These are phyloP conservation scores for Petrea volubilis DNA, from an alignment of 257 asterid genomes.

Conservation along the genomic window DNA sequence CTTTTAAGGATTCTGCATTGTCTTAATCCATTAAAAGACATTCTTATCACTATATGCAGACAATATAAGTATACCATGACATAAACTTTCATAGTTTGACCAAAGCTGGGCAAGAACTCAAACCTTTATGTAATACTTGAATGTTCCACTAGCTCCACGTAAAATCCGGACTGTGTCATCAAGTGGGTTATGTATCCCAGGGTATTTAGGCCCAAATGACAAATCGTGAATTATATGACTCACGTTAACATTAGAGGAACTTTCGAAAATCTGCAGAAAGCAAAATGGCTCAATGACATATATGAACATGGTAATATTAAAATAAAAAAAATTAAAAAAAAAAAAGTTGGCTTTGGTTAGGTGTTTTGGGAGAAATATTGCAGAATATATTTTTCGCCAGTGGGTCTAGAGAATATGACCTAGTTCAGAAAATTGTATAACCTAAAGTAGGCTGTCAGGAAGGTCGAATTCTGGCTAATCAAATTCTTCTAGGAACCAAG, in stretches of 20 bases:
- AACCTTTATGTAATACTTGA: constrained; percentile 98
- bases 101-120: constrained; percentile 11
- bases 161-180: constrained; percentile 83
- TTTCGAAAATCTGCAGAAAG: constrained; percentile 78
- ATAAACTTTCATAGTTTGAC: background rate
- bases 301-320: background rate
- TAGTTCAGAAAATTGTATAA: background rate
- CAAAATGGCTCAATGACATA: constrained; percentile 11
- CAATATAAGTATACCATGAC: background rate
- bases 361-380: too few relatives aligned
- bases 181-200: constrained; percentile 96
- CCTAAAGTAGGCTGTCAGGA: background rate
- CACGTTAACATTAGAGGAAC: constrained; percentile 87
- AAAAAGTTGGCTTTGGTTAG: too few relatives aligned
- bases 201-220: constrained; percentile 97
- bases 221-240: constrained; percentile 93
- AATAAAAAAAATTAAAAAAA: background rate
- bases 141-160: constrained; percentile 90
- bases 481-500: background rate
- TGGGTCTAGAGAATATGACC: too few relatives aligned
- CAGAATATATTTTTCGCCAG: too few relatives aligned
- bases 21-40: constrained; percentile 15
- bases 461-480: background rate
- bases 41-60: background rate
- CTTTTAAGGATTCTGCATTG: background rate